Conservation (phyloP, 1,139 yeast genomes). For the Diutina rugosa region DNA sequence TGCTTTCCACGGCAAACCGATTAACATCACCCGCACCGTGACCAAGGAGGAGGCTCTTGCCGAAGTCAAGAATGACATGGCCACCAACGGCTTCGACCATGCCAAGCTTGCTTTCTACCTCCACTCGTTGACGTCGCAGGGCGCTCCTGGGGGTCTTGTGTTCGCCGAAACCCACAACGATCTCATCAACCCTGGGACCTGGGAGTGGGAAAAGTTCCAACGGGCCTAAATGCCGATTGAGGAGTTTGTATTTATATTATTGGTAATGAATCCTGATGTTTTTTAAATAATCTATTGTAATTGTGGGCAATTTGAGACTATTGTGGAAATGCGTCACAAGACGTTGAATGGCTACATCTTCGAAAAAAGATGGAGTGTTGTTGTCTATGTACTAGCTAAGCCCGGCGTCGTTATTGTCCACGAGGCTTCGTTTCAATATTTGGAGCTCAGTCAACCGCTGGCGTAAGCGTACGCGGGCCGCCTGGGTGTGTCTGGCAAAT, state of each 20-base stretch:
- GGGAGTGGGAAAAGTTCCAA: constrained; percentile 34
- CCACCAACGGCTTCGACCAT: constrained; percentile 10
- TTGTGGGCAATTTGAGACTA: background rate
- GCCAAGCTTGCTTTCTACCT: constrained; percentile 10
- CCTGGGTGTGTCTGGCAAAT: constrained; percentile 11
- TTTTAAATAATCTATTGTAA: background rate
- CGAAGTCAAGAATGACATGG: constrained; percentile 2
- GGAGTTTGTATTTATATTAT: too few relatives aligned
- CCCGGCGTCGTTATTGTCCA: background rate
- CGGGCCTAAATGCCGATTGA: background rate
- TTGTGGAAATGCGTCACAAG: too few relatives aligned
- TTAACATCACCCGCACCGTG: constrained; percentile 14
- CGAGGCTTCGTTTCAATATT: background rate
- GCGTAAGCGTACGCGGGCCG: constrained; percentile 4
- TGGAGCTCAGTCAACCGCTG: constrained; percentile 5
- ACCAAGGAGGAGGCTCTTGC: constrained; percentile 17
- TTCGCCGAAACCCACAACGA: constrained; percentile 26
- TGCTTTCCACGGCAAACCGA: constrained; percentile 20
- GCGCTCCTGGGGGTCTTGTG: constrained; percentile 3
- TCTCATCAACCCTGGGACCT: constrained; percentile 39
- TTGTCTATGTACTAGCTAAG: background rate
- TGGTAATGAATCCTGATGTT: too few relatives aligned
- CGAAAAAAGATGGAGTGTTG: background rate
- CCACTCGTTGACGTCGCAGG: constrained; percentile 6
- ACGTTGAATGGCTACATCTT: too few relatives aligned